These are phyloP conservation scores for Claviceps arundinis DNA, from an alignment of 2,329 filamentous ascomycete species.

Conservation along the genomic window DNA sequence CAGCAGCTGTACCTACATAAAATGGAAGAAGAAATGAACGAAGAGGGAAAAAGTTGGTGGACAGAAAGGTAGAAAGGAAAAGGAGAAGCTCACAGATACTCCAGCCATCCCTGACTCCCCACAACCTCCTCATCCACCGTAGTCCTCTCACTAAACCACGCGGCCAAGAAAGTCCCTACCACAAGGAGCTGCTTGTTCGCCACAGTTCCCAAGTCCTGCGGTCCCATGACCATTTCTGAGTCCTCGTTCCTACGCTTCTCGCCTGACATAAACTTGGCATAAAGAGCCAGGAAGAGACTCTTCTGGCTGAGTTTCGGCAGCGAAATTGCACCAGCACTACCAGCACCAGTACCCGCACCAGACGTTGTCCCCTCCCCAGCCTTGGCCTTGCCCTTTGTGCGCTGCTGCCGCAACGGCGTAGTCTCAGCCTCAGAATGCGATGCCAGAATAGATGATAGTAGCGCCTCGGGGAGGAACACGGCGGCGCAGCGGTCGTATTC, in stretches of 20 bases:
- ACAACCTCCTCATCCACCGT: conserved; percentile 42
- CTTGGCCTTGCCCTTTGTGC: conserved; percentile 44
- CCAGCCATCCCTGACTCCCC: conserved; percentile 79
- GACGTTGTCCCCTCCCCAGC: conserved; percentile 7
- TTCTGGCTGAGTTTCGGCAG: conserved; percentile 66
- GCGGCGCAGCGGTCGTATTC: conserved; percentile 90
- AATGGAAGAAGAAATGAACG: neutral
- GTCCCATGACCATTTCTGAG: conserved; percentile 91
- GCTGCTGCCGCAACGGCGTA: conserved; percentile 27
- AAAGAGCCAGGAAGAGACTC: conserved; percentile 80
- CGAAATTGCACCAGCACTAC: conserved; percentile 7
- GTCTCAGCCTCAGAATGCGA: conserved; percentile 26
- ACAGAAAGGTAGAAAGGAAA: neutral
- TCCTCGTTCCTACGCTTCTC: conserved; percentile 96
- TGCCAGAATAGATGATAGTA: conserved; percentile 52
- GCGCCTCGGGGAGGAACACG: conserved; percentile 71
- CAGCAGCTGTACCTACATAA: neutral
- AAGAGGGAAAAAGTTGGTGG: neutral
- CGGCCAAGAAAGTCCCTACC: conserved; percentile 62
- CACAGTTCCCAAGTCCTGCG: conserved; percentile 73
- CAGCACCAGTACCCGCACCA: neutral
- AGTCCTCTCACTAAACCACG: conserved; percentile 61
- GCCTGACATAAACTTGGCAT: conserved; percentile 83
- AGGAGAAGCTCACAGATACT: conserved; percentile 48
- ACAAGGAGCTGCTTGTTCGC: conserved; percentile 72